phyloP scores from a whole-genome alignment of 495 filamentous ascomycete species.

The Penicillium flavigenum region DNA sequence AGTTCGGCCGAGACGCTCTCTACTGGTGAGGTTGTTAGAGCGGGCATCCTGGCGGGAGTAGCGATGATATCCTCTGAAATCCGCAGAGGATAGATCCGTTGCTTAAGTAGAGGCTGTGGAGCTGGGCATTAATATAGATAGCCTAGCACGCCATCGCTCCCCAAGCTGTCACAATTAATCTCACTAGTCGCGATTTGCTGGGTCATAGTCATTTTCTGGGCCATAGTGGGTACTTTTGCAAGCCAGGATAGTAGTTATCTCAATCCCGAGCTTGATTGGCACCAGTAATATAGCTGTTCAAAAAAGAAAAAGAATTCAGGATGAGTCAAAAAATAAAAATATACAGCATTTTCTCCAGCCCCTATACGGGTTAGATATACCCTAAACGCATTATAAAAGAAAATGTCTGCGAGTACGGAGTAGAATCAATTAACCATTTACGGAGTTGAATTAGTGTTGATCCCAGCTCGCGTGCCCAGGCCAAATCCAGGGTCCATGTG shows the following conservation, averaged over 20 bases:
- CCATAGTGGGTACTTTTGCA: not conserved
- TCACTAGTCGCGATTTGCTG: not conserved
- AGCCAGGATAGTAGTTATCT: not conserved
- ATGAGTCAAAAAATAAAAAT: too few species aligned
- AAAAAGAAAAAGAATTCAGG: too few species aligned
- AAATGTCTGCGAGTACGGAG: too few species aligned
- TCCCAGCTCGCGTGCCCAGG: too few species aligned
- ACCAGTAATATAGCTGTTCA: too few species aligned
- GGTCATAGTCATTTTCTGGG: conserved; percentile 1
- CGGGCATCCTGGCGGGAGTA: not conserved
- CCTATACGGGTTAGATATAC: too few species aligned
- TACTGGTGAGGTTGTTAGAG: not conserved
- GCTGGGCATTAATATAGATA: not conserved
- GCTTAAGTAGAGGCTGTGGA: not conserved
- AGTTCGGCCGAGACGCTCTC: not conserved
- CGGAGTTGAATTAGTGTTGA: too few species aligned
- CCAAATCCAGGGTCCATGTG: too few species aligned
- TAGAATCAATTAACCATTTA: too few species aligned
- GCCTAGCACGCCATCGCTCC: not conserved
- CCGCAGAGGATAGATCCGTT: not conserved
- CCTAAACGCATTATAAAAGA: too few species aligned
- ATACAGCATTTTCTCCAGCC: too few species aligned
- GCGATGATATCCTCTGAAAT: not conserved
- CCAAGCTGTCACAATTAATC: not conserved
- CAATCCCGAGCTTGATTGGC: not conserved